phyloP scores from a whole-genome alignment of 257 asterid species.

The Jacaranda mimosifolia region DNA sequence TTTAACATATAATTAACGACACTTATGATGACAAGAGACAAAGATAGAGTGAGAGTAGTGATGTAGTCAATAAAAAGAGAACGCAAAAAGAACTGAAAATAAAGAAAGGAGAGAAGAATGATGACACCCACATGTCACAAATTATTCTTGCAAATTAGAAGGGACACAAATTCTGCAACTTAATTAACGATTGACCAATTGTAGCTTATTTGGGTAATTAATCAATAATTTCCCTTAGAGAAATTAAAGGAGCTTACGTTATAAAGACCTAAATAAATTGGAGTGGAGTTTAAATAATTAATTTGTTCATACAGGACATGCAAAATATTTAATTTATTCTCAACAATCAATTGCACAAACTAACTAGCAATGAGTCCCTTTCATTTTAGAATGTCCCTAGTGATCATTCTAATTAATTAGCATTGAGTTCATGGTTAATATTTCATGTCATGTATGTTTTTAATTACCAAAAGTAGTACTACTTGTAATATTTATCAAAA shows the following conservation, averaged over 20 bases:
- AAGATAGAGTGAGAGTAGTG: background rate
- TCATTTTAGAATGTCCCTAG: too few relatives aligned
- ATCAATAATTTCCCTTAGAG: too few relatives aligned
- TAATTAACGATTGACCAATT: background rate
- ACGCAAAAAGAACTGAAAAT: background rate
- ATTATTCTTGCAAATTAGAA: background rate
- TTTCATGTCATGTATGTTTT: too few relatives aligned
- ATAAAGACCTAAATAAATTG: too few relatives aligned
- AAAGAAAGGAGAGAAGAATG: constrained; percentile 24
- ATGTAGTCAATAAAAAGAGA: constrained; percentile 6
- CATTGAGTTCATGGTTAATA: too few relatives aligned
- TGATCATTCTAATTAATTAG: too few relatives aligned
- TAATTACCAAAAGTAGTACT: background rate
- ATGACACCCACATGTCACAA: constrained; percentile 24
- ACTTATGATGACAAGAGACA: background rate
- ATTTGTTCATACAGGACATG: too few relatives aligned
- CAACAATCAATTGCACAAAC: too few relatives aligned
- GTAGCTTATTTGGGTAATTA: background rate
- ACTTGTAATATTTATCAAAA: background rate
- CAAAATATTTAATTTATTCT: too few relatives aligned
- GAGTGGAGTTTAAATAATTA: too few relatives aligned
- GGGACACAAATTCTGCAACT: background rate
- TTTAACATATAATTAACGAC: background rate
- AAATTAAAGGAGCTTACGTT: too few relatives aligned
- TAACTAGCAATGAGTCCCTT: too few relatives aligned